A percentile compares a stretch with the other conserved stretches of the same genome.
phyloP scores from a whole-genome alignment of 306 rosid genomes.

The Quercus aquifolioides region DNA sequence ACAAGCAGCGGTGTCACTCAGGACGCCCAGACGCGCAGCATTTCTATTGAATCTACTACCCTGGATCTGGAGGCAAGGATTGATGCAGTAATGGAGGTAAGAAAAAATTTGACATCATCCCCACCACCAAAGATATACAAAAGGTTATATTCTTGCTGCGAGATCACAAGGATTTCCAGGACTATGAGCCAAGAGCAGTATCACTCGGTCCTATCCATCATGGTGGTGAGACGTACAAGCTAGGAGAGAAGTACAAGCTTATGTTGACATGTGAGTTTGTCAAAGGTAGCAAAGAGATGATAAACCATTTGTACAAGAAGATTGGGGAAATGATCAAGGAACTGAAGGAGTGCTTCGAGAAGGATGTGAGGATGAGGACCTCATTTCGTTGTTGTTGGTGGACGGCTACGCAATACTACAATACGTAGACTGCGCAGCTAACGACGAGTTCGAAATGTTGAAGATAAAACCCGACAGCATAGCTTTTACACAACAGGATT shows the following conservation, averaged over 20 bases:
- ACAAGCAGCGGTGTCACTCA: too few species aligned
- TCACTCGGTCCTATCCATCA: slow-evolving; percentile 25
- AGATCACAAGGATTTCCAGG: not conserved
- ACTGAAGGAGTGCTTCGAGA: not conserved
- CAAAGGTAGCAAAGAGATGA: accelerated
- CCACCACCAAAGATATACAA: slow-evolving; percentile 7
- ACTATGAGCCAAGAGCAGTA: slow-evolving; percentile 9
- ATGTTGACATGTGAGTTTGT: not conserved
- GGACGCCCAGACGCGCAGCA: too few species aligned
- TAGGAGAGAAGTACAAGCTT: slow-evolving; percentile 1
- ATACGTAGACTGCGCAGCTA: not conserved
- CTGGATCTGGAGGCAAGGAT: not conserved
- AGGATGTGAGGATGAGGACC: not conserved
- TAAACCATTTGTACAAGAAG: not conserved
- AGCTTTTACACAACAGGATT: too few species aligned
- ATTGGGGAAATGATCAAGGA: not conserved
- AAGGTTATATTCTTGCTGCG: not conserved
- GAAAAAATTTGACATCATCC: too few species aligned
- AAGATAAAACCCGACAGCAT: not conserved
- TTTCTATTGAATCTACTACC: too few species aligned
- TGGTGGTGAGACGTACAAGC: not conserved
- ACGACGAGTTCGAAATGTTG: not conserved
- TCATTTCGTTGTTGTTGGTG: slow-evolving; percentile 11
- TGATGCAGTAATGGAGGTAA: too few species aligned
- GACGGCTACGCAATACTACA: slow-evolving; percentile 15